Conservation (phyloP, 2,329 filamentous ascomycete species). For the Orbilia ellipsospora region DNA sequence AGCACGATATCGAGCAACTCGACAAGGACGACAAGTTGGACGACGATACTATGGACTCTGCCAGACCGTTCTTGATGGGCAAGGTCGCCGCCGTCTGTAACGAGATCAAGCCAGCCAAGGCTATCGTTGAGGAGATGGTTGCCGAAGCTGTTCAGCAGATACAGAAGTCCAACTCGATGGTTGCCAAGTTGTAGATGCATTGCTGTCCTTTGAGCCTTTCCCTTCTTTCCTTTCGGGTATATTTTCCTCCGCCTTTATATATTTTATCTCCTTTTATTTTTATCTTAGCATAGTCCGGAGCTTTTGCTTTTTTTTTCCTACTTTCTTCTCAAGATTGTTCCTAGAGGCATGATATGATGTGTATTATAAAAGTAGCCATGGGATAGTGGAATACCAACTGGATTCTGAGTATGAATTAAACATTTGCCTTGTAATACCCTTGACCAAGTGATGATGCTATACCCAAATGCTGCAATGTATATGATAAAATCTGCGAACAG, state of each 20-base stretch:
- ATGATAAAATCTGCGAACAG: neutral
- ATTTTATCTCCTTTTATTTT: conserved; percentile 24
- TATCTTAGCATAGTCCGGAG: conserved; percentile 51
- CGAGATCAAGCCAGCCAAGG: conserved; percentile 90
- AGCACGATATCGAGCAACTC: conserved; percentile 90
- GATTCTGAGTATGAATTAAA: conserved; percentile 23
- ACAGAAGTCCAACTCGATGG: conserved; percentile 53
- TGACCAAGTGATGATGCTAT: neutral
- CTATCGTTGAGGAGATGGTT: conserved; percentile 93
- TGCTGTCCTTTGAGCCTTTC: neutral
- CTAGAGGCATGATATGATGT: conserved; percentile 31
- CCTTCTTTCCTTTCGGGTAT: neutral
- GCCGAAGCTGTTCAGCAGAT: conserved; percentile 79
- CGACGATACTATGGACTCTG: conserved; percentile 91
- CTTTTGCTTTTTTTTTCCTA: conserved; percentile 40
- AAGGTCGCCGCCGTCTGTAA: conserved; percentile 94
- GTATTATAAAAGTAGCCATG: conserved; percentile 52
- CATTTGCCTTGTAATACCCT: neutral
- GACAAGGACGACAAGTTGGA: conserved; percentile 70
- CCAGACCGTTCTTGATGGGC: conserved; percentile 92
- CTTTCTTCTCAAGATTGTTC: conserved; percentile 3
- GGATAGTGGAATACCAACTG: conserved; percentile 39
- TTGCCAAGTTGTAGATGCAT: conserved; percentile 49
- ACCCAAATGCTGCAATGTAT: neutral
- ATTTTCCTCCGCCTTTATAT: conserved; percentile 8